Percentiles rank a stretch among this genome's conserved stretches.
Evolutionary conservation across 2,329 filamentous ascomycete genomes (phyloP).

Genomic region (Stenocarpella maydis): DNA sequence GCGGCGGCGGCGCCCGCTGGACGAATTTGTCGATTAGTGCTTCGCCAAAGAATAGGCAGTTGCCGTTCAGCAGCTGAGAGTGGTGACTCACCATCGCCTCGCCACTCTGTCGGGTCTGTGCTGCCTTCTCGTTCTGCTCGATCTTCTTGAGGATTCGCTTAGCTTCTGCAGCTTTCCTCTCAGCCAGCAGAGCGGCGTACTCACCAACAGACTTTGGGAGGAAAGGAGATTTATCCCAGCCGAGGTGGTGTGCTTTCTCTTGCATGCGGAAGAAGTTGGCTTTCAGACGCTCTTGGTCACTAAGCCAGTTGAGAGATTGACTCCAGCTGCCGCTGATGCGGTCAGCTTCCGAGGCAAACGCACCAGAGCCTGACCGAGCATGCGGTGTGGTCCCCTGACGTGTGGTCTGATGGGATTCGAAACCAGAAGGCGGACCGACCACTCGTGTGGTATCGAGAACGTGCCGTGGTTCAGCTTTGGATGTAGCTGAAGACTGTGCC

Average conservation of each 20-base stretch:
- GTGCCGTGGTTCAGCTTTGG: not conserved
- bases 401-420: not conserved
- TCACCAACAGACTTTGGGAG: constrained; percentile 18
- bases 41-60: not conserved
- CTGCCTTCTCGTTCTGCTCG: constrained; percentile 10
- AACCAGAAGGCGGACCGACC: not conserved
- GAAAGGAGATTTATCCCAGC: constrained; percentile 13
- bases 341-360: not conserved
- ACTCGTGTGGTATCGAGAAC: not conserved
- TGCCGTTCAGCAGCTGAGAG: not conserved
- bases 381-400: not conserved
- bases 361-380: not conserved
- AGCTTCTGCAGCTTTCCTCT: constrained; percentile 19
- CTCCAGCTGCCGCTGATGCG: not conserved
- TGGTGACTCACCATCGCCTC: not conserved
- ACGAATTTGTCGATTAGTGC: constrained; percentile 6
- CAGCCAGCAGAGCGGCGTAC: constrained; percentile 21
- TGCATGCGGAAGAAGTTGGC: constrained; percentile 23
- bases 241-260: constrained; percentile 15
- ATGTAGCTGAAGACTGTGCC: not conserved
- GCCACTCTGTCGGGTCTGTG: not conserved
- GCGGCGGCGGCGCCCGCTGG: not conserved
- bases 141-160: constrained; percentile 26
- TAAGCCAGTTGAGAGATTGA: constrained; percentile 23
- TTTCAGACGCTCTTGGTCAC: constrained; percentile 26